Conservation (phyloP, 257 asterid species). For the Mitragyna speciosa region DNA sequence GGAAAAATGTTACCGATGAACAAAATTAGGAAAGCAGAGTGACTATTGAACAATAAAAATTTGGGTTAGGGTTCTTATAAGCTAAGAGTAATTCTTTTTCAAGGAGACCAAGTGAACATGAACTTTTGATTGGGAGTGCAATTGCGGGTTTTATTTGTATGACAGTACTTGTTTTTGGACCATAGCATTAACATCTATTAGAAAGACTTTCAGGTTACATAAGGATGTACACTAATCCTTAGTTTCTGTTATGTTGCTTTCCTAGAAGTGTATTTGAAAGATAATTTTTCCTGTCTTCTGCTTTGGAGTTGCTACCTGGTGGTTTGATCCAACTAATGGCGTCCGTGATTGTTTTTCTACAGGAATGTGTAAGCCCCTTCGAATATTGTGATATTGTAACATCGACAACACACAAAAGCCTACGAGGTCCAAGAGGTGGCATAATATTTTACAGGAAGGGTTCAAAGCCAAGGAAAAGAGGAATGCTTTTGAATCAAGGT, state of each 20-base stretch:
- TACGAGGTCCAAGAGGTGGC: conserved; percentile 92
- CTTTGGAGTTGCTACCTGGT: not conserved
- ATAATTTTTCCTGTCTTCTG: not conserved
- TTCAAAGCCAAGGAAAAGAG: conserved; percentile 69
- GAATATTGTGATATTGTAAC: conserved; percentile 81
- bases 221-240: not conserved
- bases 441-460: conserved; percentile 86
- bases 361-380: conserved; percentile 85
- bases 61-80: not conserved
- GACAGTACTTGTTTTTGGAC: not conserved
- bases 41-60: not conserved
- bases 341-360: conserved; percentile 24
- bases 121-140: not conserved
- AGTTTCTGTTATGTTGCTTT: not conserved
- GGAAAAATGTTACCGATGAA: not conserved
- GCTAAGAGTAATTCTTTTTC: not conserved
- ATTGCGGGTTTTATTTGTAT: not conserved
- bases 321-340: conserved; percentile 10
- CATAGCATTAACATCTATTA: not conserved
- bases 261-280: not conserved
- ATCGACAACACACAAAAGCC: conserved; percentile 92
- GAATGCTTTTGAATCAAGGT: conserved; percentile 68
- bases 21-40: not conserved
- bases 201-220: not conserved
- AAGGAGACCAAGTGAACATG: not conserved